A percentile compares a stretch with the other conserved stretches of the same genome.
phyloP scores from a whole-genome alignment of 2,329 filamentous ascomycete genomes.

The Fusarium sp. region DNA sequence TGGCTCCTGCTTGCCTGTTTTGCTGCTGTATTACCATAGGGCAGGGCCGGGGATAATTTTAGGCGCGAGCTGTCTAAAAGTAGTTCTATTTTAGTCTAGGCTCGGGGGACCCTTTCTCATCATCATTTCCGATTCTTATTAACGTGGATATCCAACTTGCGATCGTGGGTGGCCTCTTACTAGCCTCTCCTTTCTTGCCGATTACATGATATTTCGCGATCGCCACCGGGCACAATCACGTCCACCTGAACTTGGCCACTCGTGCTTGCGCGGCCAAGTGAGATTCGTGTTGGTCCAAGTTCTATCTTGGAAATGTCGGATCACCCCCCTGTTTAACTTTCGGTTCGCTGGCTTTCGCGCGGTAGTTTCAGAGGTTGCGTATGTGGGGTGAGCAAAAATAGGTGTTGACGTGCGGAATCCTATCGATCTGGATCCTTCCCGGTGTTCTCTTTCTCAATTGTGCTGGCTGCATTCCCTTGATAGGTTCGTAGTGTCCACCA shows the following conservation, averaged over 20 bases:
- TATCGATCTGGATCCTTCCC: background rate
- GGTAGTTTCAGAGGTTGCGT: background rate
- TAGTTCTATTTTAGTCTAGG: constrained; percentile 24
- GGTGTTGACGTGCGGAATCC: background rate
- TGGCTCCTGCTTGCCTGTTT: constrained; percentile 2
- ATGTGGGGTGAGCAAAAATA: background rate
- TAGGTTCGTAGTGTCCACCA: background rate
- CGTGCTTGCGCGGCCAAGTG: constrained; percentile 17
- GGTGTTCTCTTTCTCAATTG: background rate
- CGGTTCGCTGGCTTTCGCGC: constrained; percentile 2
- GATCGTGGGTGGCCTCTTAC: background rate
- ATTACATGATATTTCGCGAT: background rate
- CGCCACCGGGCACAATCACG: background rate
- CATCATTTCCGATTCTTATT: constrained; percentile 13
- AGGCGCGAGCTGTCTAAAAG: constrained; percentile 8
- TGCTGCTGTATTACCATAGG: background rate
- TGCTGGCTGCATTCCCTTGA: background rate
- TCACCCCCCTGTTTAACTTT: constrained; percentile 14
- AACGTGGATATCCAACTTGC: constrained; percentile 13
- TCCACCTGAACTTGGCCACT: background rate
- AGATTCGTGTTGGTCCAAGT: constrained; percentile 9
- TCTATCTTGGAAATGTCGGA: constrained; percentile 2
- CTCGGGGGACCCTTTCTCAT: background rate
- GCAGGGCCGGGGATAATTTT: constrained; percentile 27
- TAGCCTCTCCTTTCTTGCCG: background rate